Conservation (phyloP, 2,329 filamentous ascomycete species). For the Xylaria sp. region DNA sequence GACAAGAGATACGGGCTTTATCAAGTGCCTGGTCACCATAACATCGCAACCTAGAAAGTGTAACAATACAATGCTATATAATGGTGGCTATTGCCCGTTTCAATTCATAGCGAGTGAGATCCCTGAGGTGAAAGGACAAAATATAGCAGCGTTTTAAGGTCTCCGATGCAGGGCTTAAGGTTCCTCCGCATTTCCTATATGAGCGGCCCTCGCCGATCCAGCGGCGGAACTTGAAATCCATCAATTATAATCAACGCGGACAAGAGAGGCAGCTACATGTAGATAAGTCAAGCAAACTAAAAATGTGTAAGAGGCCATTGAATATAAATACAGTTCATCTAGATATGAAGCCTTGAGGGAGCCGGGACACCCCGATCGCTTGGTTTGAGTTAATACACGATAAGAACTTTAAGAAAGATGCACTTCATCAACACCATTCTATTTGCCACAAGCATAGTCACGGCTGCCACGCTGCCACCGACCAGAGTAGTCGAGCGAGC, state of each 20-base stretch:
- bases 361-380: neutral
- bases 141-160: slow-evolving; percentile 1
- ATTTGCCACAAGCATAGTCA: slow-evolving; percentile 9
- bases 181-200: slow-evolving; percentile 26
- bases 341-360: neutral
- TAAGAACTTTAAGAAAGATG: slow-evolving; percentile 17
- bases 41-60: neutral
- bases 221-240: slow-evolving; percentile 34
- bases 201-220: slow-evolving; percentile 13
- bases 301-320: neutral
- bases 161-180: slow-evolving; percentile 12
- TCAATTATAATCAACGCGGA: slow-evolving; percentile 26
- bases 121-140: neutral
- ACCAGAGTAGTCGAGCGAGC: slow-evolving; percentile 30
- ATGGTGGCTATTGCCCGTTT: no score
- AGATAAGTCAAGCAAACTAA: neutral
- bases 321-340: neutral
- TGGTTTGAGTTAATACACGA: neutral
- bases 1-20: neutral
- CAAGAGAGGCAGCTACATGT: neutral
- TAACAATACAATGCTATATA: no score
- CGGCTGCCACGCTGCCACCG: slow-evolving; percentile 7
- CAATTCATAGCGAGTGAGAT: no score
- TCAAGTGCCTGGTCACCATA: neutral
- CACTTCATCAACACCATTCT: slow-evolving; percentile 5